These are phyloP conservation scores for Bromus sterilis DNA, from an alignment of 176 grass and related monocot species.

Conservation along the genomic window DNA sequence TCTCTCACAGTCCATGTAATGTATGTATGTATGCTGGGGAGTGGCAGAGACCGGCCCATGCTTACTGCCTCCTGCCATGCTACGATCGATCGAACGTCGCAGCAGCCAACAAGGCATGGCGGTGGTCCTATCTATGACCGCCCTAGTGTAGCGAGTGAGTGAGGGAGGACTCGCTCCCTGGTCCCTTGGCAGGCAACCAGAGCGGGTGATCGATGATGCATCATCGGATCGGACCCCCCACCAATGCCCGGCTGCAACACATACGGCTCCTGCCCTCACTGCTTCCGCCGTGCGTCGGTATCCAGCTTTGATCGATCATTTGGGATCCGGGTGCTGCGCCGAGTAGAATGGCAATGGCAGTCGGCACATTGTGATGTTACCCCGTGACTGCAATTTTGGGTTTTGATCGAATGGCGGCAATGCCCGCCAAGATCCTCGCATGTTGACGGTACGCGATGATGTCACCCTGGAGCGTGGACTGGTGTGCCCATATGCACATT, in stretches of 20 bases:
- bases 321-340: background rate
- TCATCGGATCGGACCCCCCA: conserved; percentile 2
- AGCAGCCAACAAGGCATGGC: background rate
- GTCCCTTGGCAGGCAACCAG: conserved; percentile 2
- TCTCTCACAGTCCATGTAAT: too few species aligned
- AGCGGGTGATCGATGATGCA: background rate
- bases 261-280: background rate
- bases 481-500: too few species aligned
- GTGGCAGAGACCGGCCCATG: conserved; percentile 32
- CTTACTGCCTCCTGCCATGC: conserved; percentile 16
- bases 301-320: background rate
- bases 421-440: too few species aligned
- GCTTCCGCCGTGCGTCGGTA: background rate
- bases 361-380: too few species aligned
- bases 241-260: background rate
- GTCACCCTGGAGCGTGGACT: too few species aligned
- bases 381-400: too few species aligned
- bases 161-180: background rate
- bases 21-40: background rate
- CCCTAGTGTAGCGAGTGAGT: background rate
- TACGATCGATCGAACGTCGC: conserved; percentile 23
- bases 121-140: conserved; percentile 27
- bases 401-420: too few species aligned
- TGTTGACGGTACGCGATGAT: too few species aligned
- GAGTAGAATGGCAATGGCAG: background rate